phyloP scores from a whole-genome alignment of 2,329 filamentous ascomycete species.

The Acarospora socialis region DNA sequence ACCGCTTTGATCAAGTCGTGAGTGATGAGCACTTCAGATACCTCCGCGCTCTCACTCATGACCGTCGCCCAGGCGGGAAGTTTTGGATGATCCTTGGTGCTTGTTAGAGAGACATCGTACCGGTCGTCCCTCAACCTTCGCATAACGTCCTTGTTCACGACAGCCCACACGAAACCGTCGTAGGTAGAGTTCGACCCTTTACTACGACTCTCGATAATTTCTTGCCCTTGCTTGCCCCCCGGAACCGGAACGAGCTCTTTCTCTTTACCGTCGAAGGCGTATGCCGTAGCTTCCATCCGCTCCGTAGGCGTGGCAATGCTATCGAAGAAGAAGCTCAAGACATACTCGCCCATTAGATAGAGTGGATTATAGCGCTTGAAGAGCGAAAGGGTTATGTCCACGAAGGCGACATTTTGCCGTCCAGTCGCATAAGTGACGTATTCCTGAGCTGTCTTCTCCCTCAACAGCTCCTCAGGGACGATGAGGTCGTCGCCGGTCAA shows the following conservation, averaged over 20 bases:
- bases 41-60: conserved; percentile 94
- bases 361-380: conserved; percentile 79
- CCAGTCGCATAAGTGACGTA: conserved; percentile 81
- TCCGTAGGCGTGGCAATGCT: conserved; percentile 56
- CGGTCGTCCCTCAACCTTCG: conserved; percentile 77
- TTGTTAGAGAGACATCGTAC: conserved; percentile 85
- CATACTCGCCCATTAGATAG: conserved; percentile 49
- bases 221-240: conserved; percentile 43
- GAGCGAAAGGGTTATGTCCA: conserved; percentile 71
- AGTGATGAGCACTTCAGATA: conserved; percentile 76
- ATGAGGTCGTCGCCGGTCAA: conserved; percentile 26
- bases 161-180: conserved; percentile 85
- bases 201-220: conserved; percentile 8
- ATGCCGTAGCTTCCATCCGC: conserved; percentile 59
- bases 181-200: conserved; percentile 44
- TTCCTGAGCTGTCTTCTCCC: conserved; percentile 78
- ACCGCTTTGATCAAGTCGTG: conserved; percentile 74
- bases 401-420: conserved; percentile 80
- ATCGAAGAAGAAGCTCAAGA: conserved; percentile 67
- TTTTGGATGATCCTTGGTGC: conserved; percentile 84
- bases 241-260: conserved; percentile 54
- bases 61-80: conserved; percentile 80
- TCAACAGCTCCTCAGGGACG: conserved; percentile 50
- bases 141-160: conserved; percentile 94
- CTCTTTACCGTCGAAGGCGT: conserved; percentile 89